Evolutionary conservation across 1,139 yeast species (phyloP).

Genomic region (Pichia sp.): DNA sequence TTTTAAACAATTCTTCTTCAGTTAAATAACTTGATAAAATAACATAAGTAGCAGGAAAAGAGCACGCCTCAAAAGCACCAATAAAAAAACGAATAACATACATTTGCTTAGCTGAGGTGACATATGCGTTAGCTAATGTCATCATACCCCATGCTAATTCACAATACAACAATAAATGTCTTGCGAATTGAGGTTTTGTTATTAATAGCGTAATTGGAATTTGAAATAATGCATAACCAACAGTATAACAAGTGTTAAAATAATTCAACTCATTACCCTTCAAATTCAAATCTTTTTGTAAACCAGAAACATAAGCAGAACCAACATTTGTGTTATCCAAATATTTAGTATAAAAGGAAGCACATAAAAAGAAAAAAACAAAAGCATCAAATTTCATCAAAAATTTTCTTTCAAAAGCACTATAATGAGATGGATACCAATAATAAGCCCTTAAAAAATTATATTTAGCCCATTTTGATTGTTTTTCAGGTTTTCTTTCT

Average conservation of each 20-base stretch:
- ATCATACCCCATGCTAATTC: not conserved
- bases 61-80: not conserved
- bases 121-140: not conserved
- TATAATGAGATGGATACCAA: not conserved
- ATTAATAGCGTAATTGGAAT: not conserved
- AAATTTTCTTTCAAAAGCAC: not conserved
- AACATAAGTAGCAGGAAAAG: not conserved
- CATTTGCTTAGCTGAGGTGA: not conserved
- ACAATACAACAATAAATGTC: not conserved
- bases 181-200: not conserved
- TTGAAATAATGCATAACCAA: not conserved
- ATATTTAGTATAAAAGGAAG: not conserved
- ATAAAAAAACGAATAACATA: not conserved
- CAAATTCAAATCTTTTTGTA: not conserved
- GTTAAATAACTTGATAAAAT: not conserved
- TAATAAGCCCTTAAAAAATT: not conserved
- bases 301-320: not conserved
- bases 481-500: not conserved
- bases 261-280: not conserved
- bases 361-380: not conserved
- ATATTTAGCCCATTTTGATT: not conserved
- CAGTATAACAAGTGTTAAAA: not conserved
- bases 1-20: not conserved
- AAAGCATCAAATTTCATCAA: not conserved
- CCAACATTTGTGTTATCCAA: not conserved